phyloP scores from a whole-genome alignment of 192 early-diverging fungal species.

The Coemansia aciculifera region DNA sequence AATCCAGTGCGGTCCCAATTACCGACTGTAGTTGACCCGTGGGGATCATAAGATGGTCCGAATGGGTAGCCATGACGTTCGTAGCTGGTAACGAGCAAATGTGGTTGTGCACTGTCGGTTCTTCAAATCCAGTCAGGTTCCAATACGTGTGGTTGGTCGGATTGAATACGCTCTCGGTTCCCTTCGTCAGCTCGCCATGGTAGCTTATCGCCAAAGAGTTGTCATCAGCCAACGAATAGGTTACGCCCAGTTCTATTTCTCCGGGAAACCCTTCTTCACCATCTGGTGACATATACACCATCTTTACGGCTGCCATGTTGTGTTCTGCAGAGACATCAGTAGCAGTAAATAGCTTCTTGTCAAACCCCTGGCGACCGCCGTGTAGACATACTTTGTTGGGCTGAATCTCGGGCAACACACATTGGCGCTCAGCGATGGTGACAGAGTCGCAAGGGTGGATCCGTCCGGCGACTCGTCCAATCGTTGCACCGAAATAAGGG shows the following conservation, averaged over 20 bases:
- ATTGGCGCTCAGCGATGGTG: slow-evolving; percentile 58
- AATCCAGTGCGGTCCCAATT: slow-evolving; percentile 48
- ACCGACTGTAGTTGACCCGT: slow-evolving; percentile 64
- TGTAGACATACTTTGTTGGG: slow-evolving; percentile 77
- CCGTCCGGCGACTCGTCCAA: slow-evolving; percentile 75
- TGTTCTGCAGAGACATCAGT: slow-evolving; percentile 10
- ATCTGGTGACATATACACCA: slow-evolving; percentile 64
- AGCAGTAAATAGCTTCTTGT: slow-evolving; percentile 68
- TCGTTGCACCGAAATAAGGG: slow-evolving; percentile 77
- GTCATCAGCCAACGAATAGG: slow-evolving; percentile 61
- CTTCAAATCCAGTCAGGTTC: slow-evolving; percentile 74
- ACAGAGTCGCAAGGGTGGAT: slow-evolving; percentile 58
- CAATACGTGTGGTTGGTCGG: slow-evolving; percentile 90
- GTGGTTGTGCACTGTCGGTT: slow-evolving; percentile 56
- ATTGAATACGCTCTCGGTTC: slow-evolving; percentile 64
- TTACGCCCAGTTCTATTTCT: slow-evolving; percentile 58
- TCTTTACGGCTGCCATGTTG: slow-evolving; percentile 31
- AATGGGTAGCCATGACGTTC: slow-evolving; percentile 57
- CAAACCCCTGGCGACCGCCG: slow-evolving; percentile 74
- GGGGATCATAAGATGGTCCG: slow-evolving; percentile 64
- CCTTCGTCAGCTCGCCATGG: slow-evolving; percentile 44
- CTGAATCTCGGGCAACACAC: slow-evolving; percentile 65
- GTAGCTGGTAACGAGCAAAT: slow-evolving; percentile 56
- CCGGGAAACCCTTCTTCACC: slow-evolving; percentile 84
- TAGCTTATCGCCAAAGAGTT: slow-evolving; percentile 58